Base-by-base conservation (phyloP, 139 green algal species). In the Protoeuglena noctilucae region DNA sequence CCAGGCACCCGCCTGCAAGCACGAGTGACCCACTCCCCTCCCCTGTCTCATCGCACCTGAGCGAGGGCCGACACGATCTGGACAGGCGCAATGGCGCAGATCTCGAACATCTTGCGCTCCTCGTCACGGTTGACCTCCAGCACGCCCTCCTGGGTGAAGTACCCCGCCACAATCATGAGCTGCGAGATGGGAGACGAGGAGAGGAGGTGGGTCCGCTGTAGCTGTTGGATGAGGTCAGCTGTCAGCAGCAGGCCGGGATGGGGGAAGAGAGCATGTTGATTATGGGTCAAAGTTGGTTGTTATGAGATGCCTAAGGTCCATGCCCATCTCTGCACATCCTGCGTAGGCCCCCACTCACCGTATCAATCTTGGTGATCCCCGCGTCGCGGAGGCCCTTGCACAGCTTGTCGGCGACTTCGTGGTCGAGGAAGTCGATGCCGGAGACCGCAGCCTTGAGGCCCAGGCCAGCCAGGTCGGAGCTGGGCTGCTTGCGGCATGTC, bases 331-430 rank as follows among this genome's bases (percentile, higher is more conserved):
- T 6, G 43, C 12, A 23, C 43, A 50, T n/a, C 19, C 43, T 18
- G 23, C 43, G 9, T 18, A 18, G 43, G 43, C 23, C 5, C 19
- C 12, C 4, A 50, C 43, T n/a, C n/a, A n/a, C n/a, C n/a, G n/a
- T n/a, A 23, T 50, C 43, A 50, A 50, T 50, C 4, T n/a, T n/a
- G 43, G 43, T 50, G 9, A 50, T 50, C 4, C 23, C 9, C 18
- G 23, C 19, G 19, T 28, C 43, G 43, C 43, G 19, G 9, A 6
- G 14, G 43, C 23, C 14, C 43, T 18, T n/a, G 25, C 25, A 18
- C 43, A 50, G 43, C 43, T 50, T n/a, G 18, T 50, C 43, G 43
- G 19, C 25, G 43, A n/a, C n/a, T n/a, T n/a, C n/a, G n/a, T n/a
- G n/a, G n/a, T n/a, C n/a, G n/a, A n/a, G n/a, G n/a, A n/a, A n/a